These are phyloP conservation scores for Cladosporium sphaerospermum DNA, from an alignment of 2,329 filamentous ascomycete genomes.

Conservation along the genomic window DNA sequence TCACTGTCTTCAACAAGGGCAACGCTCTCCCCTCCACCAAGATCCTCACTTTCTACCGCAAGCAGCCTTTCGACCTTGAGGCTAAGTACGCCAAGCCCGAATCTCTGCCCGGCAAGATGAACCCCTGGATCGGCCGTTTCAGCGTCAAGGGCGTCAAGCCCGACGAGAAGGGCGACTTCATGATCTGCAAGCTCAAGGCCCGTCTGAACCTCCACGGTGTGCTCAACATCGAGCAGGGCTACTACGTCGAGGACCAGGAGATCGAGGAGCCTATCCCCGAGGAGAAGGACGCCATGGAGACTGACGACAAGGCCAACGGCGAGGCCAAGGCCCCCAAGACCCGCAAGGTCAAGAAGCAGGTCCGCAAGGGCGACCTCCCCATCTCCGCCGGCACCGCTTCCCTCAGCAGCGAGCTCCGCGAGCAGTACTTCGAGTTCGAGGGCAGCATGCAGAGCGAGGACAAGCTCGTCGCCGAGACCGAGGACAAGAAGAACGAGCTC, in stretches of 20 bases:
- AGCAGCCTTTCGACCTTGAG: constrained; percentile 94
- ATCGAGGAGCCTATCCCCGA: constrained; percentile 85
- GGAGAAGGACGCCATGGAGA: constrained; percentile 79
- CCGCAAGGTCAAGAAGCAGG: constrained; percentile 98
- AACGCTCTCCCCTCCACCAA: constrained; percentile 97
- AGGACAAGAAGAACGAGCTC: constrained; percentile 99
- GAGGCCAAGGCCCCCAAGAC: constrained; percentile 60
- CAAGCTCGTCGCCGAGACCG: constrained; percentile 95
- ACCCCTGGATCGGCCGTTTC: constrained; percentile 95
- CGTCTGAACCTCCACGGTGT: constrained; percentile 94
- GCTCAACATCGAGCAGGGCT: constrained; percentile 91
- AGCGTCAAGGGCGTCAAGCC: constrained; percentile 97
- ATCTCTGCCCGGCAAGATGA: constrained; percentile 76
- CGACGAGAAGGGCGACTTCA: constrained; percentile 90
- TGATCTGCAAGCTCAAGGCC: constrained; percentile 99
- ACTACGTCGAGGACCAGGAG: constrained; percentile 97
- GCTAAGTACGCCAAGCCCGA: constrained; percentile 88
- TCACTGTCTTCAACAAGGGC: constrained; percentile 96
- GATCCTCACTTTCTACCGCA: constrained; percentile 98
- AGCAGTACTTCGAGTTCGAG: constrained; percentile 72
- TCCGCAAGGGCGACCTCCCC: constrained; percentile 91
- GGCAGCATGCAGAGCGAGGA: constrained; percentile 92
- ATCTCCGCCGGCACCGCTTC: constrained; percentile 77
- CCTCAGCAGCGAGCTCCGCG: constrained; percentile 63
- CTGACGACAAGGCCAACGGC: constrained; percentile 63